Evolutionary conservation across 352 stramenopile species (phyloP).

Genomic region (Elongisporangium anandrum): DNA sequence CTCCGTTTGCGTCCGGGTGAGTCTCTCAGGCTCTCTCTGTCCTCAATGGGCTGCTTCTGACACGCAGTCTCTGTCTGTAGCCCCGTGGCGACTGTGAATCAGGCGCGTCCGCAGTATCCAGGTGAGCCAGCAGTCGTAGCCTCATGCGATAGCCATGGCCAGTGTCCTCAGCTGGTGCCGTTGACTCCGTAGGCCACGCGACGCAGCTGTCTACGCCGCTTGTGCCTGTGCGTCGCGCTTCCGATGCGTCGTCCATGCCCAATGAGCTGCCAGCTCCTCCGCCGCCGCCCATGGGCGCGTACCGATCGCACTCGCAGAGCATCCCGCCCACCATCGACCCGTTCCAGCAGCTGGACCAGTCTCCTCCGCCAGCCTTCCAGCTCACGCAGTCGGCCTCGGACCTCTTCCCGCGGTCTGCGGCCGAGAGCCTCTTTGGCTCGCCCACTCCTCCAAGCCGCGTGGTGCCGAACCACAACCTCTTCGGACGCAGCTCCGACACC

Average conservation of each 20-base stretch:
- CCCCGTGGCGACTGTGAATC: constrained; percentile 35
- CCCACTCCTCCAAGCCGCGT: constrained; percentile 18
- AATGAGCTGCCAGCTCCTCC: constrained; percentile 2
- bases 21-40: background rate
- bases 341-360: constrained; percentile 23
- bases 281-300: constrained; percentile 5
- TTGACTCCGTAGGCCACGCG: constrained; percentile 20
- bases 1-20: constrained; percentile 8
- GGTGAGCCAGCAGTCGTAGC: constrained; percentile 9
- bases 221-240: constrained; percentile 29
- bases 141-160: constrained; percentile 19
- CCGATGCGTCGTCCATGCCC: constrained; percentile 12
- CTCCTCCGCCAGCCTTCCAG: constrained; percentile 4
- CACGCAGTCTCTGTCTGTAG: constrained; percentile 9
- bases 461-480: constrained; percentile 33
- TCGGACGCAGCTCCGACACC: constrained; percentile 23
- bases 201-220: constrained; percentile 62
- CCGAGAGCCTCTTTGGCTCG: constrained; percentile 37
- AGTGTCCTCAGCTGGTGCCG: background rate
- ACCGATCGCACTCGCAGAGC: constrained; percentile 21
- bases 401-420: constrained; percentile 18
- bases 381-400: constrained; percentile 1
- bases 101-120: constrained; percentile 14
- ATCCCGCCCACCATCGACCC: constrained; percentile 12
- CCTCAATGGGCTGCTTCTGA: background rate